phyloP scores from a whole-genome alignment of 2,329 filamentous ascomycete species.

The Amauroascus niger region DNA sequence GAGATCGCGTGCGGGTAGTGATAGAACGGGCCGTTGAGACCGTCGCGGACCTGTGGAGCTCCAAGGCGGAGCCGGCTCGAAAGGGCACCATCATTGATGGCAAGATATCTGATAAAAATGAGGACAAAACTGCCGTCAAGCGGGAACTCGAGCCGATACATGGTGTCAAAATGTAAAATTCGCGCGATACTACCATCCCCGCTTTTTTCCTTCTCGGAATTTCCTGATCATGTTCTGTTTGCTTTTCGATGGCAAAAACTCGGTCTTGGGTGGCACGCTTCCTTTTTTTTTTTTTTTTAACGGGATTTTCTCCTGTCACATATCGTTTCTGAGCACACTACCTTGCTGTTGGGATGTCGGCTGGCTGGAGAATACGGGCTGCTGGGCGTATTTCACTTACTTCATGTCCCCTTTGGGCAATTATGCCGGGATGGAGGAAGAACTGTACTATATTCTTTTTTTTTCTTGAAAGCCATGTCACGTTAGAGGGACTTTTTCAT shows the following conservation, averaged over 20 bases:
- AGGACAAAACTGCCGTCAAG: not conserved
- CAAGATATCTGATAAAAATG: not conserved
- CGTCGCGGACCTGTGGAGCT: slow-evolving; percentile 57
- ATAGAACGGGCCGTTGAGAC: slow-evolving; percentile 85
- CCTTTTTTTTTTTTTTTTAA: not conserved
- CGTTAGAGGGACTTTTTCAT: not conserved
- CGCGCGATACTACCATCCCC: not conserved
- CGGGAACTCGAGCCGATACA: not conserved
- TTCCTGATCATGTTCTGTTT: not conserved
- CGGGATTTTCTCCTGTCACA: not conserved
- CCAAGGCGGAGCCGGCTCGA: slow-evolving; percentile 4
- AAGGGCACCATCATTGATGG: not conserved
- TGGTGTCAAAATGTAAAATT: not conserved
- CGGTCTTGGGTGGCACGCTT: not conserved
- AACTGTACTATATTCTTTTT: not conserved
- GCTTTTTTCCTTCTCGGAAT: not conserved
- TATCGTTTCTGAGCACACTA: not conserved
- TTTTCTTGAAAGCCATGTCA: not conserved
- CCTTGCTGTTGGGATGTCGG: not conserved
- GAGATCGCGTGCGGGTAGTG: slow-evolving; percentile 76
- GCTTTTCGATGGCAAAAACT: not conserved
- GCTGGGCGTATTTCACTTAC: not conserved
- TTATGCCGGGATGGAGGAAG: not conserved
- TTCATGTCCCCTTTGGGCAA: not conserved
- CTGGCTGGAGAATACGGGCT: not conserved